Evolutionary conservation across 257 asterid species (phyloP), one percentile per base, ranked within the genome.

Genomic region (Eucommia ulmoides): DNA sequence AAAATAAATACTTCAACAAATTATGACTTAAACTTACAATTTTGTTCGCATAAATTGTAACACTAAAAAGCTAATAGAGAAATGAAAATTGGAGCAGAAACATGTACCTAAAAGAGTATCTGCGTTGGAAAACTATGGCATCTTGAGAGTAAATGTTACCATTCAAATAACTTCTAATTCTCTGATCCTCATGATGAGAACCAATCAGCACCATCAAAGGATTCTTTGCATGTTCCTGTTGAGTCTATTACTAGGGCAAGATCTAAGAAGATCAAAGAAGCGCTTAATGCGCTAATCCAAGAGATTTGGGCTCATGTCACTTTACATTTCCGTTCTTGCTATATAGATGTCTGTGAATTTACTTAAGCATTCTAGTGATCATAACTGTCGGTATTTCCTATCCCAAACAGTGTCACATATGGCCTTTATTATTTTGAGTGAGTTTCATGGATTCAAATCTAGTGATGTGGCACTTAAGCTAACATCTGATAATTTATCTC

Each of bases 401-500:
- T 14, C 24, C 58, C 29, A 25, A 52, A 48, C 17, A 53, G 46
- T 22, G 48, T 20, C 38, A 17, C 20, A 45, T 49, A 52, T 55
- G 63, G 59, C 22, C 41, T 20, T 54, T 55, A 55, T 58, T 23
- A 56, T 44, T 15, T 53, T 22, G 57, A 33, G 63, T 24, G 23
- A 52, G 11, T 49, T 21, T 18, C 23, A 23, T 65, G 51, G 29
- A 62, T 35, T 38, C 26, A 53, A 44, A 59, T 44, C 45, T 60
- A 51, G 51, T 63, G 57, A 49, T 11, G 29, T 19, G 29, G 52
- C 24, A 17, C 63, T 22, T 46, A 41, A 62, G 22, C 60, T 51
- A 10, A 20, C 41, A 15, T 35, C 44, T 47, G 22, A 45, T 46
- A 59, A 45, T 48, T 62, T 33, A 57, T 33, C 35, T 53, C 59